Conservation (phyloP, 192 early-diverging fungal species). For the Coemansia aciculifera region DNA sequence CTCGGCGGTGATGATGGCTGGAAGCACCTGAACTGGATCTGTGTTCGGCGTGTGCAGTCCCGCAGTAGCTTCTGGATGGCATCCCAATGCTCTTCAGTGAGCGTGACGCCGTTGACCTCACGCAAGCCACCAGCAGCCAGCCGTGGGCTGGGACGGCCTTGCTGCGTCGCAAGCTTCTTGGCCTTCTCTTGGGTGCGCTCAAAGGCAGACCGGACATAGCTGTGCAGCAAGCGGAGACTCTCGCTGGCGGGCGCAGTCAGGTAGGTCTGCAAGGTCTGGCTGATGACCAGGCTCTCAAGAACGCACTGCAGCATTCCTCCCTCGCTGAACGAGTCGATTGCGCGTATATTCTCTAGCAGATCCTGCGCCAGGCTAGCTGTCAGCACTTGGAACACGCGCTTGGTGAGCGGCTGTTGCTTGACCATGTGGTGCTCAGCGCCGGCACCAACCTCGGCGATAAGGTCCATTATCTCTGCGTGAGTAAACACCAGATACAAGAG, state of each 20-base stretch:
- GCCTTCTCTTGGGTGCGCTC: constrained; percentile 52
- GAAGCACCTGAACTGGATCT: constrained; percentile 71
- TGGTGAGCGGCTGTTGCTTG: constrained; percentile 68
- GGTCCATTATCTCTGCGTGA: constrained; percentile 86
- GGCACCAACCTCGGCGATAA: constrained; percentile 59
- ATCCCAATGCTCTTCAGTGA: constrained; percentile 49
- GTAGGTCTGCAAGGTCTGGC: constrained; percentile 79
- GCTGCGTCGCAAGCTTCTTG: constrained; percentile 31
- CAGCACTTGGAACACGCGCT: constrained; percentile 73
- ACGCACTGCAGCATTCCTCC: constrained; percentile 95
- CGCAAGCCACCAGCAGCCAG: constrained; percentile 18
- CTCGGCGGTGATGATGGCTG: constrained; percentile 10
- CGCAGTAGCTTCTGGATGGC: constrained; percentile 54
- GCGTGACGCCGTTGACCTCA: constrained; percentile 31
- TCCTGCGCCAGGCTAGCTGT: constrained; percentile 74
- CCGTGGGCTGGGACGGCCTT: constrained; percentile 37
- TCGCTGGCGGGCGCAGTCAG: constrained; percentile 65
- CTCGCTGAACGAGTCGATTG: constrained; percentile 82
- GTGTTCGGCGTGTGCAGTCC: constrained; percentile 61
- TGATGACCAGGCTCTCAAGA: constrained; percentile 87
- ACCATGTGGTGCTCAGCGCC: constrained; percentile 55
- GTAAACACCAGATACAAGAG: constrained; percentile 83
- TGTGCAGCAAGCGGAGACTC: constrained; percentile 74
- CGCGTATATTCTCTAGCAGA: constrained; percentile 74
- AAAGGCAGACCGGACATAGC: constrained; percentile 67